These are phyloP conservation scores for Tetracladium setigerum DNA, from an alignment of 495 filamentous ascomycete species.

Conservation along the genomic window DNA sequence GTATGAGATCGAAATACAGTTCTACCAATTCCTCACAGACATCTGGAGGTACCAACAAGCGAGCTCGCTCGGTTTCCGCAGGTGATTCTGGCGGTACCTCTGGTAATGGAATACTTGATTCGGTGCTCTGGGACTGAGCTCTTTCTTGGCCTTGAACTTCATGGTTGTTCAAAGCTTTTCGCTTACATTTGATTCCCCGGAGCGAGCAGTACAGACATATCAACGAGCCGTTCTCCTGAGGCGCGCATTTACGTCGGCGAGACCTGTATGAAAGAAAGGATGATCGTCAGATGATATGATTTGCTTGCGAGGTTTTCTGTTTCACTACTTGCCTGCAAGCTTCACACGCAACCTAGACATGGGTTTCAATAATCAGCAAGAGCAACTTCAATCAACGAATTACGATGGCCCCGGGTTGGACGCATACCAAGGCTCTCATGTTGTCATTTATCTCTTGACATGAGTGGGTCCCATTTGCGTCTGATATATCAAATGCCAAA, in stretches of 20 bases:
- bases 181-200: slow-evolving; percentile 11
- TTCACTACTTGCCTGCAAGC: slow-evolving; percentile 9
- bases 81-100: not conserved
- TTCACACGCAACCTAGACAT: slow-evolving; percentile 4
- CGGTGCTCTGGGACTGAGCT: too few species aligned
- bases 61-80: not conserved
- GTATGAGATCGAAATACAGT: slow-evolving; percentile 32
- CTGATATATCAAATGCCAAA: too few species aligned
- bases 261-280: not conserved
- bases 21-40: slow-evolving; percentile 26
- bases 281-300: not conserved
- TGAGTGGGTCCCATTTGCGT: too few species aligned
- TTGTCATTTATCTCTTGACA: too few species aligned
- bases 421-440: too few species aligned
- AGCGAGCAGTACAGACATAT: slow-evolving; percentile 9
- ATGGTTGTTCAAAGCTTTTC: slow-evolving; percentile 3
- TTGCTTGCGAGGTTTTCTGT: not conserved
- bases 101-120: too few species aligned
- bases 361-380: too few species aligned
- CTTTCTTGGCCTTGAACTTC: not conserved
- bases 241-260: slow-evolving; percentile 12
- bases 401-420: too few species aligned
- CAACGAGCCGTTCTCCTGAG: not conserved
- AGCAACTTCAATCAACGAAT: too few species aligned
- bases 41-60: not conserved